Evolutionary conservation across 2,329 filamentous ascomycete genomes (phyloP).

Genomic region (Alternaria sp.): DNA sequence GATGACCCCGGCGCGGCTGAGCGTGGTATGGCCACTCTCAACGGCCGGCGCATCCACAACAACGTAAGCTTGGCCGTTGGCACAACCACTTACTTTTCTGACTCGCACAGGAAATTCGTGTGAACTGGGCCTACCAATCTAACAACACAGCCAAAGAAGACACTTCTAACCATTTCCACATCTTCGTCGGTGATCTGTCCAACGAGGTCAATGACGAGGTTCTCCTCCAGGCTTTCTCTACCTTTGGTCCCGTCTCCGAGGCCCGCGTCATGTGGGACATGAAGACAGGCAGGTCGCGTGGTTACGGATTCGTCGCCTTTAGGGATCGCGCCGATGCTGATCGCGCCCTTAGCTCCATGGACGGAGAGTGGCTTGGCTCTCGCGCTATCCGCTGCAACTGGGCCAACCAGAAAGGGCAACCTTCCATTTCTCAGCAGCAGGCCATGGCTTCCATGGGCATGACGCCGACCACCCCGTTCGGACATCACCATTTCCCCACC

Average conservation of each 20-base stretch:
- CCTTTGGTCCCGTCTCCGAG: slow-evolving; percentile 94
- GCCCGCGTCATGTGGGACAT: slow-evolving; percentile 99
- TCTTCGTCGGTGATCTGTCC: slow-evolving; percentile 96
- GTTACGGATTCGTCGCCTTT: slow-evolving; percentile 98
- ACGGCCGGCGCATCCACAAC: slow-evolving; percentile 94
- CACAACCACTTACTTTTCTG: slow-evolving; percentile 23
- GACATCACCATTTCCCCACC: slow-evolving; percentile 96
- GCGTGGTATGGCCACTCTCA: slow-evolving; percentile 95
- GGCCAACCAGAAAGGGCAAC: slow-evolving; percentile 99
- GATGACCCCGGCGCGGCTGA: slow-evolving; percentile 97
- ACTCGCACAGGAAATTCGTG: slow-evolving; percentile 82
- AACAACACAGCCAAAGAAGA: slow-evolving; percentile 95
- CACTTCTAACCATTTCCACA: slow-evolving; percentile 97
- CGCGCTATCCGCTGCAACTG: slow-evolving; percentile 99
- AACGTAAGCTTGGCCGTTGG: slow-evolving; percentile 68
- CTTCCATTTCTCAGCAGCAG: slow-evolving; percentile 96
- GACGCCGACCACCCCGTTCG: slow-evolving; percentile 95
- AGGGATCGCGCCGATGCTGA: slow-evolving; percentile 92
- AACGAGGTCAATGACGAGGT: slow-evolving; percentile 99
- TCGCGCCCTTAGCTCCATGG: slow-evolving; percentile 96
- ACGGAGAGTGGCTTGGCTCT: slow-evolving; percentile 98
- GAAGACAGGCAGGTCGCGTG: slow-evolving; percentile 97
- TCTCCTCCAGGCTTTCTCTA: slow-evolving; percentile 90
- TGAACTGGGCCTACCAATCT: slow-evolving; percentile 99
- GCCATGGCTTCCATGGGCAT: slow-evolving; percentile 98